A percentile compares a stretch with the other conserved stretches of the same genome.
phyloP scores from a whole-genome alignment of 2,329 filamentous ascomycete species.

The Cercospora citrullina region DNA sequence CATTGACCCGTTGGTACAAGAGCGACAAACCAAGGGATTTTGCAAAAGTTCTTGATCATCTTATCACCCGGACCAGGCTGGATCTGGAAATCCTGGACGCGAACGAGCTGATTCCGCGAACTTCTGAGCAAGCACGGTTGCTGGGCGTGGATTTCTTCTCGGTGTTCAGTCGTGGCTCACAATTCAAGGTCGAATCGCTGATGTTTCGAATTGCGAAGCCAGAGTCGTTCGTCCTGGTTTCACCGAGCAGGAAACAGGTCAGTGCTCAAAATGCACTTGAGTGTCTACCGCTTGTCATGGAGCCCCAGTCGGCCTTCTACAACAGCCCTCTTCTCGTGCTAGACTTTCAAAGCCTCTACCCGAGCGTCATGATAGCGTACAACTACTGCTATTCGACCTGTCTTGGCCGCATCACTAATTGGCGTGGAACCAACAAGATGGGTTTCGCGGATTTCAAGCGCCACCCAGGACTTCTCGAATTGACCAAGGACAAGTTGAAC shows the following conservation, averaged over 20 bases:
- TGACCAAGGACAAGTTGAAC: slow-evolving; percentile 83
- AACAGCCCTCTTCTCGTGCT: slow-evolving; percentile 84
- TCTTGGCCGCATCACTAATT: slow-evolving; percentile 77
- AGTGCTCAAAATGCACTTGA: slow-evolving; percentile 92
- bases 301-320: slow-evolving; percentile 93
- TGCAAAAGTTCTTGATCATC: slow-evolving; percentile 74
- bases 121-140: slow-evolving; percentile 89
- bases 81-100: slow-evolving; percentile 88
- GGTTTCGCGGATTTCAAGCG: slow-evolving; percentile 86
- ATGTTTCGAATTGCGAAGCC: slow-evolving; percentile 99
- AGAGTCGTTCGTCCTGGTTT: slow-evolving; percentile 88
- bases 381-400: slow-evolving; percentile 99
- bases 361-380: slow-evolving; percentile 98
- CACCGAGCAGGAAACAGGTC: slow-evolving; percentile 87
- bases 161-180: slow-evolving; percentile 89
- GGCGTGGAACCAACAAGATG: slow-evolving; percentile 93
- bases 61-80: slow-evolving; percentile 70
- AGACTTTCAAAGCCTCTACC: slow-evolving; percentile 95
- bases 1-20: slow-evolving; percentile 79
- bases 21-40: slow-evolving; percentile 69
- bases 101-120: slow-evolving; percentile 84
- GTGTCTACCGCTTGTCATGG: slow-evolving; percentile 94
- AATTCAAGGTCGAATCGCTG: slow-evolving; percentile 97
- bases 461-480: slow-evolving; percentile 69
- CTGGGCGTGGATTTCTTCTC: slow-evolving; percentile 96